Evolutionary conservation across 139 green algal species (phyloP).

Genomic region (Volvox africanus): DNA sequence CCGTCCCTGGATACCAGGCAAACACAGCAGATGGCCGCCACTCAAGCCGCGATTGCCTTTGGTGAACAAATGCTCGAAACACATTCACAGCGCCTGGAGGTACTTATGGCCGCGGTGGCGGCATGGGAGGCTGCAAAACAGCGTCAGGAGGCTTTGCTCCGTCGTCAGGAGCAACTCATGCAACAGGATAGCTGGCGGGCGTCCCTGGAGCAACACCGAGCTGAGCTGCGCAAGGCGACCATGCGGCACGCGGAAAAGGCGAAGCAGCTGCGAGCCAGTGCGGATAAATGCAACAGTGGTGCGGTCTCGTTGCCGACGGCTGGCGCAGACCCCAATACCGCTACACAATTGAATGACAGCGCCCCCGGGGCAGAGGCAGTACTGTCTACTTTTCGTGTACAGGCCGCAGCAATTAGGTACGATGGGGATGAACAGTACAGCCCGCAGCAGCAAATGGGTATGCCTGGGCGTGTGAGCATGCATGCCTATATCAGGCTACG

Average conservation of each 20-base stretch:
- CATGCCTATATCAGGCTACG: too few species aligned
- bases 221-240: background rate
- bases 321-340: too few species aligned
- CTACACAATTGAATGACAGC: background rate
- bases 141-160: background rate
- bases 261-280: background rate
- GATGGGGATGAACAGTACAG: too few species aligned
- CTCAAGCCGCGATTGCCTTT: background rate
- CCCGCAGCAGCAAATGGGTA: too few species aligned
- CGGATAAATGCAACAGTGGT: background rate
- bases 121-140: conserved; percentile 17
- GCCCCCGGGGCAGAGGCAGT: background rate
- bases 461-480: too few species aligned
- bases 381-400: background rate
- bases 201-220: background rate
- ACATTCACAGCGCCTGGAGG: background rate
- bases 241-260: conserved; percentile 8
- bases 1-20: background rate
- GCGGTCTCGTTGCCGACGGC: background rate
- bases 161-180: conserved; percentile 31
- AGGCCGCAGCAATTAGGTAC: conserved; percentile 15
- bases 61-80: conserved; percentile 33
- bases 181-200: conserved; percentile 13
- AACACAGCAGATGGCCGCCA: background rate
- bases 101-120: background rate